Evolutionary conservation across 495 filamentous ascomycete genomes (phyloP).

Genomic region (Penicillium soppii): DNA sequence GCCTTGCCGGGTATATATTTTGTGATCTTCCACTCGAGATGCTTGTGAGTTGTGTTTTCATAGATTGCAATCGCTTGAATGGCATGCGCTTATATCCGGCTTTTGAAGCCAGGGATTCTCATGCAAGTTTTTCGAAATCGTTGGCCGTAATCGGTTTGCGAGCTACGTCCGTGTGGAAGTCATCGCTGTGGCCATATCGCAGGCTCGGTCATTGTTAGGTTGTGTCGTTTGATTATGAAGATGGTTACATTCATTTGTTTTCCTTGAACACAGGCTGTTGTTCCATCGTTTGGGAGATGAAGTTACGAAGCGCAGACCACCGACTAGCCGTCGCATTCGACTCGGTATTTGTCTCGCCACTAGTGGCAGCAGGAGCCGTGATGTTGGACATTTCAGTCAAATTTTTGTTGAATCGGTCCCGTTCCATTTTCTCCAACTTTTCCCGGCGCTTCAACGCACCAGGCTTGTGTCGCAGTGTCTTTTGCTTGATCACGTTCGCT

Average conservation of each 20-base stretch:
- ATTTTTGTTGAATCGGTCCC: constrained; percentile 78
- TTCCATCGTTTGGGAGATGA: constrained; percentile 73
- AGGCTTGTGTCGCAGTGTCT: constrained; percentile 67
- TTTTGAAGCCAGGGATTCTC: neutral
- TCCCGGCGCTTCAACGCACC: constrained; percentile 84
- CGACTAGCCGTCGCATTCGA: constrained; percentile 50
- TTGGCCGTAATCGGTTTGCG: neutral
- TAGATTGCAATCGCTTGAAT: neutral
- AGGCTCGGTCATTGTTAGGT: neutral
- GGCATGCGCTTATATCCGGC: neutral
- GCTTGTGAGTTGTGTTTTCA: neutral
- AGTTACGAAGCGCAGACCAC: constrained; percentile 67
- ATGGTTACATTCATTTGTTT: constrained; percentile 24
- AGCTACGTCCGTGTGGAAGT: too few species aligned
- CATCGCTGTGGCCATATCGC: neutral
- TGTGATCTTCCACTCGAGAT: neutral
- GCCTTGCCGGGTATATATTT: neutral
- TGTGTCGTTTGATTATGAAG: neutral
- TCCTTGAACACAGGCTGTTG: constrained; percentile 63
- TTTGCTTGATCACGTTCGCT: constrained; percentile 58
- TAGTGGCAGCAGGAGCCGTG: constrained; percentile 14
- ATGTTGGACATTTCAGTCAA: constrained; percentile 60
- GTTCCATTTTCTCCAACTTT: constrained; percentile 71
- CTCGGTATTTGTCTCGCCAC: constrained; percentile 12
- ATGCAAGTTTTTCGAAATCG: neutral